Evolutionary conservation across 306 rosid species (phyloP), one percentile per base, ranked within the genome.

Genomic region (Cicer yamashitae): DNA sequence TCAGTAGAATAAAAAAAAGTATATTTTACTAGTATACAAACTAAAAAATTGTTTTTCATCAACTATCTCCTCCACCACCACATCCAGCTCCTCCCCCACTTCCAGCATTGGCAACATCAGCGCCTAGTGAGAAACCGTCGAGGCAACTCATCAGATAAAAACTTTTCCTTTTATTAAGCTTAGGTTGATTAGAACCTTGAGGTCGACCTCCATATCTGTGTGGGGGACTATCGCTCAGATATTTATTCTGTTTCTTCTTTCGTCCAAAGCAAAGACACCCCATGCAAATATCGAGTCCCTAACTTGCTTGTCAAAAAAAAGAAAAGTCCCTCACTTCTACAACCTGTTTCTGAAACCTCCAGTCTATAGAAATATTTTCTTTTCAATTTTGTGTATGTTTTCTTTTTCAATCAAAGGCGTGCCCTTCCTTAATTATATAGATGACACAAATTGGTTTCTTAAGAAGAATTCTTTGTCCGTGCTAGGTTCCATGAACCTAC

Each of bases 111-210:
- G 34, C 6, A 8, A 18, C 0, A 54, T 13, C 67, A 3, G 7
- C 67, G 9, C 67, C 13, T 13, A 60, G 44, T 34, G 20, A 37
- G 12, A 37, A 37, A 1, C 67, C 8, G 5, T 60, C 45, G 8
- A 37, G 3, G 45, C 43, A 60, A 12, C 45, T 34, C 5, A 37
- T 6, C 17, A 37, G n/a, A 60, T n/a, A 60, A 34, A 14, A 60
- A 60, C 67, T 60, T 11, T 60, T 60, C 17, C 6, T 60, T 60
- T 37, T 60, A 34, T 60, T 38, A 38, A 34, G 11, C 67, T 37
- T 60, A 60, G 67, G 9, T 60, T 60, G 10, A 6, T 34, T n/a
- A 34, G 64, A 58, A 25, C 9, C 20, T 37, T 34, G 67, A 60
- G 45, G 67, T 60, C 34, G 5, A 30, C 67, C 67, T 60, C 3